Base-by-base conservation (phyloP, 139 green algal genomes). In the Coelastrella sp. region DNA sequence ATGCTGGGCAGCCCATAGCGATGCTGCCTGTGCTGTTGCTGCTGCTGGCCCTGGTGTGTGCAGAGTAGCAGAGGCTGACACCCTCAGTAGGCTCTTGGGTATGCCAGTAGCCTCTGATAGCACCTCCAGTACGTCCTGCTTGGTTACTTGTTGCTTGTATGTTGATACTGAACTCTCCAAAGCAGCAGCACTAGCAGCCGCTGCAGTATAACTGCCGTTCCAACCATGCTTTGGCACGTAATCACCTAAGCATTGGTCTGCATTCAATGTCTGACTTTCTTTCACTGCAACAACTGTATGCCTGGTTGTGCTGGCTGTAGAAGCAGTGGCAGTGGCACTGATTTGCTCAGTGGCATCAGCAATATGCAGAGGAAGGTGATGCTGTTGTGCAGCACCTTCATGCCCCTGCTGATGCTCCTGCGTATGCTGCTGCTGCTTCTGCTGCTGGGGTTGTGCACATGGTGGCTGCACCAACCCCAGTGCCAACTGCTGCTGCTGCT, bases 81-180 rank as follows among this genome's bases (percentile, higher is more conserved):
- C 15, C 57, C 35, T 79, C 56, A 96, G 76, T 14, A 92, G 86
- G 20, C 84, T 73, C 11, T 90, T 68, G 3, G 95, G 92, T n/a
- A 97, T 90, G 20, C 95, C 95, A 12, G 92, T 93, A 7, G 91
- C 85, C n/a, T 93, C 82, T 6, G 94, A 82, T 17, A 96, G 93
- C 24, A 97, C 95, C 35, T 93, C 58, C 49, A 95, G 85, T 27
- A 97, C 86, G 9, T 95, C 81, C 14, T 19, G n/a, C 15, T 14
- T 20, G 8, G 27, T 72, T 22, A 87, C 27, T 8, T 82, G 68
- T 58, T n/a, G 74, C 1, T 60, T 8, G 10, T 19, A 19, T 59
- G 25, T 24, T 59, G 27, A 9, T 24, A 61, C 24, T 57, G 74
- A 7, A 7, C 24, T 65, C 27, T 35, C 24, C 65, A 35, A 57